These are phyloP conservation scores for Helotiales sp. DNA, from an alignment of 2,329 filamentous ascomycete species.

Conservation along the genomic window DNA sequence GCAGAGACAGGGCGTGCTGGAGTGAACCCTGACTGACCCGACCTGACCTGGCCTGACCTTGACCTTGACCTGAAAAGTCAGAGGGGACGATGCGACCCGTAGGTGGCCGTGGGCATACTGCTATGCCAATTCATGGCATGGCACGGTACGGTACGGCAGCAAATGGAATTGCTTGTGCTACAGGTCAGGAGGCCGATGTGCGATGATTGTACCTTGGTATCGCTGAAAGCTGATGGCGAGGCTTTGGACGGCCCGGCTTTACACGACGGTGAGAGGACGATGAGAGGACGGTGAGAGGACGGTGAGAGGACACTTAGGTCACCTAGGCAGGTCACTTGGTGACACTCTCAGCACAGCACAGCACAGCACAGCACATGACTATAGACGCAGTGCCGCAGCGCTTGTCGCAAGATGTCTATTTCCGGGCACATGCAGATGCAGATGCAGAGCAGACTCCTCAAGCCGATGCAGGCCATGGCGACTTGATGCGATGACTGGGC, in stretches of 20 bases:
- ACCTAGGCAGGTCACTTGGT: too few relatives aligned
- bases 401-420: conserved; percentile 8
- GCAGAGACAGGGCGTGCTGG: background rate
- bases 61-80: background rate
- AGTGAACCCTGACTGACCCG: conserved; percentile 10
- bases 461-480: conserved; percentile 27
- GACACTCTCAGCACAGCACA: too few relatives aligned
- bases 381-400: conserved; percentile 31
- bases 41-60: background rate
- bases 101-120: conserved; percentile 11
- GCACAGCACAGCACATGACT: background rate
- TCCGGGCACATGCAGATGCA: background rate
- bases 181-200: conserved; percentile 27
- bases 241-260: conserved; percentile 24
- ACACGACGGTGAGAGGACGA: conserved; percentile 11
- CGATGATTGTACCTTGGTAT: conserved; percentile 24
- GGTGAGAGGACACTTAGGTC: too few relatives aligned
- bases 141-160: conserved; percentile 5
- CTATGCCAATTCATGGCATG: background rate
- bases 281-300: too few relatives aligned
- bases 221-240: conserved; percentile 38
- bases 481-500: background rate
- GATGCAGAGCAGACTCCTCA: conserved; percentile 9
- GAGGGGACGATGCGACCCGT: conserved; percentile 34
- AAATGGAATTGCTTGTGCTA: conserved; percentile 21